Evolutionary conservation across 2,329 filamentous ascomycete species (phyloP).

Genomic region (Pseudopyricularia cyperi): DNA sequence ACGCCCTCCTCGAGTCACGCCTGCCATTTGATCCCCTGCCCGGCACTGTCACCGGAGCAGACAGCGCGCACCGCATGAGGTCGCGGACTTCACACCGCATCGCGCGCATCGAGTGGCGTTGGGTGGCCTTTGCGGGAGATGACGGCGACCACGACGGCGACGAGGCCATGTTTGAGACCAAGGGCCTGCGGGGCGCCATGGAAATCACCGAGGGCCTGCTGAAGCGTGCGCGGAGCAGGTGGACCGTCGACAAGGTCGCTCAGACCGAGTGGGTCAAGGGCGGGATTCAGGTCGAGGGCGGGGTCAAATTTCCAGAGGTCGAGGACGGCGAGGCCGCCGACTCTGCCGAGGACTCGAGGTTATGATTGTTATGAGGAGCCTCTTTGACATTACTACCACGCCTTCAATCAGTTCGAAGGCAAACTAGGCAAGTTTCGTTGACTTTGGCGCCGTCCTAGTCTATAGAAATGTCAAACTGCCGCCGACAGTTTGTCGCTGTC

Average conservation of each 20-base stretch:
- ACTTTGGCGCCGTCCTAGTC: no score
- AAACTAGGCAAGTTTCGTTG: not conserved
- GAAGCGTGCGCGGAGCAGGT: conserved; percentile 68
- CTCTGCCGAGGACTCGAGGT: conserved; percentile 12
- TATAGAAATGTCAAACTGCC: no score
- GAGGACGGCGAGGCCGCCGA: conserved; percentile 36
- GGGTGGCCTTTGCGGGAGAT: conserved; percentile 72
- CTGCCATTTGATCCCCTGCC: conserved; percentile 87
- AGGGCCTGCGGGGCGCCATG: conserved; percentile 61
- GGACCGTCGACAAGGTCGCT: conserved; percentile 61
- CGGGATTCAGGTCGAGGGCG: conserved; percentile 56
- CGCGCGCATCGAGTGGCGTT: conserved; percentile 88
- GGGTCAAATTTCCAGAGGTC: conserved; percentile 43
- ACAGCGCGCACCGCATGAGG: conserved; percentile 61
- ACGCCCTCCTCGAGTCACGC: conserved; percentile 84
- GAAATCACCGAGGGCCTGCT: conserved; percentile 73
- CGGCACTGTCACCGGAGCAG: conserved; percentile 36
- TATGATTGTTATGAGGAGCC: not conserved
- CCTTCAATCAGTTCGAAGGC: not conserved
- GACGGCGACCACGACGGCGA: conserved; percentile 76
- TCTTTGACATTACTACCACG: not conserved
- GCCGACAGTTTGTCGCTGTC: no score
- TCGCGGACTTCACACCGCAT: conserved; percentile 88
- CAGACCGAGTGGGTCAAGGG: conserved; percentile 62
- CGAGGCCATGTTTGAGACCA: conserved; percentile 44